Evolutionary conservation across 345 rosid genomes (phyloP), one percentile per base, ranked within the genome.

Genomic region (Eucalyptus curtisii): DNA sequence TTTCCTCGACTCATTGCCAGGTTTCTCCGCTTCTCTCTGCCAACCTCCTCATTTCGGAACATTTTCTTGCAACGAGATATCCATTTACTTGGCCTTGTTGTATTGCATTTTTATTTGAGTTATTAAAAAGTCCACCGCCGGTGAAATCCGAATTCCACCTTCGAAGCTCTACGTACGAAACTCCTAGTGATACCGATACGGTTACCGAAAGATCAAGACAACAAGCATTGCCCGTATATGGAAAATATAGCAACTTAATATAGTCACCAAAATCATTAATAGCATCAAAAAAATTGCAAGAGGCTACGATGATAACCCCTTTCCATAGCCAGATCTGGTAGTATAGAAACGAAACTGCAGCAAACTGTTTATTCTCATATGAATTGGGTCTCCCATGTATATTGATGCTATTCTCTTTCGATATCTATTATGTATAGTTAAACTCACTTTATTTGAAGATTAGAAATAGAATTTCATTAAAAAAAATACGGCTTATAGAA

Each of bases 1-100:
- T 17, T 86, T 93, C 11, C 94, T 93, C 20, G 91, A 92, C 57
- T 84, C 93, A 9, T 88, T 93, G 88, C 91, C 93, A 55, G 93
- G 93, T 93, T 19, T 33, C 81, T 37, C 81, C 19, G 14, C 81
- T 71, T 22, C 81, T 37, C 27, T 37, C 27, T 76, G 82, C 82
- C 82, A 37, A 37, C 27, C 45, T 20, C 3, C 13, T 17, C 82
- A 10, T 37, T 37, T 17, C 3, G 15, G 82, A 22, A 10, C 82
- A 76, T 20, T 37, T 19, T 37, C 25, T 17, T 1, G 45, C 81
- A 33, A 33, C 20, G 17, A 71, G 37, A 71, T 14, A 9, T 37
- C 81, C 45, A 71, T 71, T 5, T 5, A 37, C 45, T 71, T 37
- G 5, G 45, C 82, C 45, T 71, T 71, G 47, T 71, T 2, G 20